Evolutionary conservation across 1,284 basidiomycete species (phyloP), one percentile per base, ranked within the genome.

Genomic region (Ganoderma lucidum): DNA sequence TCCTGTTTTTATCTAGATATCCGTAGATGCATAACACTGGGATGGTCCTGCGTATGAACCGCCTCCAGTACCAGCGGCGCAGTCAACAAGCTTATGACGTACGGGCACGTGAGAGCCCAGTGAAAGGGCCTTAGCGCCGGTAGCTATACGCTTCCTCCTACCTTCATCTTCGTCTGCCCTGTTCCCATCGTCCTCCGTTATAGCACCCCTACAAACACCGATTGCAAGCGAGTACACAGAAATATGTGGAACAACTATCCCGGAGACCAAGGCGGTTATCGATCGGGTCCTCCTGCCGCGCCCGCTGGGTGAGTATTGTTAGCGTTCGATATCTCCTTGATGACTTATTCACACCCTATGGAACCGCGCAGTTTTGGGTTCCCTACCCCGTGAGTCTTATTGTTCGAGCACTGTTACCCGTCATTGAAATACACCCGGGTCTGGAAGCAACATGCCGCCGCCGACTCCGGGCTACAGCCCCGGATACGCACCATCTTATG

Each of bases 251-350:
- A 64, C 62, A 68, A 64, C 48, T 72, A 71, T 64, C 70, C 70
- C 1, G 68, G 71, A 28, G 68, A 74, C 45, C 69, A 69, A 30
- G 63, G 71, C 6, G 79, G 80, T 6, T 83, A 81, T 67, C 79
- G 73, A 28, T 75, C 81, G 30, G 81, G 81, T 23, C 80, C 80
- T 19, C 82, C 81, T 12, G 77, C 78, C 56, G 70, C 76, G 37
- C 69, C 45, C 63, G 68, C 66, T 73, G 42, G 67, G 72, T 73
- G 3, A 23, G 30, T 48, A 28, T 48, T n/a, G 2, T 42, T 6
- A 8, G 14, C 6, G 15, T 48, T 30, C 58, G 37, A 63, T 59
- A 39, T 37, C n/a, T 53, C 35, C n/a, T 32, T 14, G 12, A 30
- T 58, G 41, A 19, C 8, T n/a, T n/a, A 45, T 44, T 63, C 42